These are phyloP conservation scores for Nakazawaea pomicola DNA, from an alignment of 805 yeast species.

Conservation along the genomic window DNA sequence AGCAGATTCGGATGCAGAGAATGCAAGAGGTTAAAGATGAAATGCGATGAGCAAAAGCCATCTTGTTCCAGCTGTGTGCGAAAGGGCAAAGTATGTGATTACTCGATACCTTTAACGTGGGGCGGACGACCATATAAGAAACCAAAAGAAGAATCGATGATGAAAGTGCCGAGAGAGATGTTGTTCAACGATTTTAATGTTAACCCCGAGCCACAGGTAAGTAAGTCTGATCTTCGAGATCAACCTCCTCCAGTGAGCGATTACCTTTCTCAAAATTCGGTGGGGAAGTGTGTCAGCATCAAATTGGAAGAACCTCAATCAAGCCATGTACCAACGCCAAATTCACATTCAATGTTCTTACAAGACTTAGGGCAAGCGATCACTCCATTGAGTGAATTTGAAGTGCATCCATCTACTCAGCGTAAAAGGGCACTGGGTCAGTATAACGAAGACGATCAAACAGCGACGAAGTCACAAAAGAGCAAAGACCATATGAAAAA, in stretches of 20 bases:
- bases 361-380: neutral
- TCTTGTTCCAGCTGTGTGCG: slow-evolving; percentile 52
- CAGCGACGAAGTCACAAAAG: neutral
- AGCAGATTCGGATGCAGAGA: slow-evolving; percentile 57
- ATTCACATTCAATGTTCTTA: too few species aligned
- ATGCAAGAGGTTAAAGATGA: slow-evolving; percentile 57
- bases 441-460: neutral
- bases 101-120: slow-evolving; percentile 61
- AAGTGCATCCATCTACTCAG: too few species aligned
- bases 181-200: slow-evolving; percentile 10
- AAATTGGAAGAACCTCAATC: too few species aligned
- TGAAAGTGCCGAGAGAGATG: slow-evolving; percentile 16
- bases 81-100: slow-evolving; percentile 49
- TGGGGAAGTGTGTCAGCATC: too few species aligned
- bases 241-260: too few species aligned
- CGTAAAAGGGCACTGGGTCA: too few species aligned
- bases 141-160: slow-evolving; percentile 29
- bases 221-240: too few species aligned
- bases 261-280: too few species aligned
- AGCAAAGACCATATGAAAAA: neutral
- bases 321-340: too few species aligned
- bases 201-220: neutral
- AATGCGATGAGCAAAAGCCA: slow-evolving; percentile 70
- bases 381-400: too few species aligned
- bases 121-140: slow-evolving; percentile 66